Base-by-base conservation (phyloP, 768 basidiomycete genomes). In the Pholiota microspora region DNA sequence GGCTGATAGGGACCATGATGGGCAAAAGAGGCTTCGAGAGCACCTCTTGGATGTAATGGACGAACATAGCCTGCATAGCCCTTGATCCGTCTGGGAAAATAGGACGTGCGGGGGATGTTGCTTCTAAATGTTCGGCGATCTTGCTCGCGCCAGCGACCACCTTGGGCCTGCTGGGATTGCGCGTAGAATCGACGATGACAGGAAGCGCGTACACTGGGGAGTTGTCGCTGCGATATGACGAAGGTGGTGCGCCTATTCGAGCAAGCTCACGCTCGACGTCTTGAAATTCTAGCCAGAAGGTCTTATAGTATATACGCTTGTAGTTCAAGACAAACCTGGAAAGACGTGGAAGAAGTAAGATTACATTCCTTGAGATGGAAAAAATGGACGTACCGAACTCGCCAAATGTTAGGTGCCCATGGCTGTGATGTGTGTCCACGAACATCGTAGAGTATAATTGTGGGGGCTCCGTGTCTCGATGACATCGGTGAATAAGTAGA, bases 341-440 rank as follows among this genome's bases (percentile, higher is more conserved):
- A 28, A 49, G 16, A 24, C 35, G 12, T 6, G 18, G 45, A 34
- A 50, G 32, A 36, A 38, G 52, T n/a, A n/a, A 21, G 31, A 45
- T 58, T 23, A 53, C 52, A 58, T 21, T 38, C 38, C 13, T 31
- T 28, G 50, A 25, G n/a, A 13, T 16, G 27, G 40, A 21, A 32
- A 10, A 57, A 27, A 31, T 12, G 9, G 35, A 32, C 13, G 51
- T 49, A 84, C 86, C 88, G 73, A 58, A 90, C 79, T 40, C 85
- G 77, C 88, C 88, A 89, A 25, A 86, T 77, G 58, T 86, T 87
- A 25, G 88, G 88, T 49, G 84, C 83, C 88, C 88, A 90, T n/a
- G 87, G 78, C 50, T 86, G 83, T 1, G 82, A 74, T 7, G 74
- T 76, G 46, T 74, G 74, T 8, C 85, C 83, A 29, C 78, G 82